phyloP scores from a whole-genome alignment of 2,329 filamentous ascomycete species.

The Aspergillus sp. region DNA sequence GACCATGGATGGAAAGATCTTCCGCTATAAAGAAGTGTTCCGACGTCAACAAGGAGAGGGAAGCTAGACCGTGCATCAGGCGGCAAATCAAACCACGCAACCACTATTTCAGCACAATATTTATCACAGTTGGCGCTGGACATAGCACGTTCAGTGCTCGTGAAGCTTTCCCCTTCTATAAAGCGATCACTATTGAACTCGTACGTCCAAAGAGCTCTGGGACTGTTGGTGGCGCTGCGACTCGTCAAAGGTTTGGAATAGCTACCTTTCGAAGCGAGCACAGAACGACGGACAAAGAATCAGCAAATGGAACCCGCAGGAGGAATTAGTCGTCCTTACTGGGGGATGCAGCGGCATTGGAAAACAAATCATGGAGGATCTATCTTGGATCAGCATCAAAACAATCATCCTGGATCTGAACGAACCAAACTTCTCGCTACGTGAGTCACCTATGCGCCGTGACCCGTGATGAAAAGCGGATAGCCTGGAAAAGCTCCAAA shows the following conservation, averaged over 20 bases:
- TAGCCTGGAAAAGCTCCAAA: conserved; percentile 8
- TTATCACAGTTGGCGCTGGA: background rate
- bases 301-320: conserved; percentile 5
- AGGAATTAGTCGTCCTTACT: conserved; percentile 14
- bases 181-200: background rate
- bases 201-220: background rate
- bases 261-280: conserved; percentile 1
- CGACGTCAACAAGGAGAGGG: background rate
- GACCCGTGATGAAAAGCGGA: background rate
- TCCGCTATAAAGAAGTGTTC: background rate
- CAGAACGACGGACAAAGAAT: conserved; percentile 1
- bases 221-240: background rate
- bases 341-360: conserved; percentile 16
- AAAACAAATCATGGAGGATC: conserved; percentile 13
- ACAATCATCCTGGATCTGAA: conserved; percentile 8
- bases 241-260: background rate
- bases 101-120: background rate
- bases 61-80: background rate
- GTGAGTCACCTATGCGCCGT: background rate
- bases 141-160: background rate
- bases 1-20: background rate
- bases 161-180: background rate
- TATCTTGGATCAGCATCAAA: conserved; percentile 4
- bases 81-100: background rate
- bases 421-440: background rate